phyloP scores from a whole-genome alignment of 305 asterid genomes.

The Fraxinus floribunda region DNA sequence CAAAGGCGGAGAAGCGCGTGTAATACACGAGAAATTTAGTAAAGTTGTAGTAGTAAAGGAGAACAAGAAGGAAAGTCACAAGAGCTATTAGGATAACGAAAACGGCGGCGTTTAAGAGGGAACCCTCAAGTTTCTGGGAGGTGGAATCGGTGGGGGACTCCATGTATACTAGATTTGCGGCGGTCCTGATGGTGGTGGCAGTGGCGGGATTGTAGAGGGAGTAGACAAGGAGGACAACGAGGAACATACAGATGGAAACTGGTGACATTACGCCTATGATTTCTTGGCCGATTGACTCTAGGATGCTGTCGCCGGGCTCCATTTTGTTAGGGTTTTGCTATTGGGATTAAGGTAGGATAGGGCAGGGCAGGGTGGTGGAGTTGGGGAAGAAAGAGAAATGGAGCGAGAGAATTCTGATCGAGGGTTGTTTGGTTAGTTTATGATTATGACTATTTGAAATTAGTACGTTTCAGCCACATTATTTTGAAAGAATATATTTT shows the following conservation, averaged over 20 bases:
- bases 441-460: no score
- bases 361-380: background rate
- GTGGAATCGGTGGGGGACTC: slow-evolving; percentile 78
- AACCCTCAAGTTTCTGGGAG: slow-evolving; percentile 73
- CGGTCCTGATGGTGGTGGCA: slow-evolving; percentile 56
- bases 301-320: slow-evolving; percentile 64
- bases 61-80: slow-evolving; percentile 72
- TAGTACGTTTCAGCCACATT: no score
- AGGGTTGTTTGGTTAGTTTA: background rate
- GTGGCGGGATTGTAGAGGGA: slow-evolving; percentile 55
- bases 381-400: background rate
- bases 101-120: slow-evolving; percentile 70
- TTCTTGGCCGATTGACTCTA: slow-evolving; percentile 72
- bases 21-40: slow-evolving; percentile 72
- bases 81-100: slow-evolving; percentile 65
- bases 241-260: slow-evolving; percentile 88
- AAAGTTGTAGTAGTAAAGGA: slow-evolving; percentile 86
- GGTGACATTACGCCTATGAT: slow-evolving; percentile 90
- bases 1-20: slow-evolving; percentile 79
- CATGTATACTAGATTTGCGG: slow-evolving; percentile 78
- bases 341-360: background rate
- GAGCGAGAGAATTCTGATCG: background rate
- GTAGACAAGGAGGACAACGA: slow-evolving; percentile 86
- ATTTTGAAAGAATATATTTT: no score
- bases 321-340: slow-evolving; percentile 21